Percentiles rank a stretch among this genome's conserved stretches.
Evolutionary conservation across 805 yeast genomes (phyloP).

Genomic region (Candida germanica): DNA sequence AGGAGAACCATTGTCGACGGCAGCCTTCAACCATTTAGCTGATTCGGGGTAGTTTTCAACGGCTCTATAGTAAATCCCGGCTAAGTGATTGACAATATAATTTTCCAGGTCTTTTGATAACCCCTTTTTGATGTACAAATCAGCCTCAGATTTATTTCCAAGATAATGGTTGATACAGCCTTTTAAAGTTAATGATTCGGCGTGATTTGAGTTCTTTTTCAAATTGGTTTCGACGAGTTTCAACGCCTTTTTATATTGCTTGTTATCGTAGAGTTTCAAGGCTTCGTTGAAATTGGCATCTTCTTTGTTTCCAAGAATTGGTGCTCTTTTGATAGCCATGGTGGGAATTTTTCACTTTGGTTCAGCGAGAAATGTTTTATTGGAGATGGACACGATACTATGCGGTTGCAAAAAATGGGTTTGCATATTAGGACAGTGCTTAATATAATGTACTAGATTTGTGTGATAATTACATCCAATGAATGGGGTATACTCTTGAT

Average conservation of each 20-base stretch:
- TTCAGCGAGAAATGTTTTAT: too few species aligned
- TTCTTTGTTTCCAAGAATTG: slow-evolving; percentile 53
- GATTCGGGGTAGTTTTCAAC: slow-evolving; percentile 72
- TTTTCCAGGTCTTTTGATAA: slow-evolving; percentile 55
- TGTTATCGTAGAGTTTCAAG: slow-evolving; percentile 73
- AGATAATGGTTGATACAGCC: slow-evolving; percentile 64
- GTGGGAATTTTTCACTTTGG: too few species aligned
- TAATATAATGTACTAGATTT: too few species aligned
- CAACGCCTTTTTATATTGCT: slow-evolving; percentile 83
- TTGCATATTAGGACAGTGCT: too few species aligned
- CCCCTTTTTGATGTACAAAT: slow-evolving; percentile 58
- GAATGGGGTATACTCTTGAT: too few species aligned
- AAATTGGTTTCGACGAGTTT: slow-evolving; percentile 71
- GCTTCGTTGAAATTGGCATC: slow-evolving; percentile 78
- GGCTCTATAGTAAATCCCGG: slow-evolving; percentile 78
- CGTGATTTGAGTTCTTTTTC: slow-evolving; percentile 71
- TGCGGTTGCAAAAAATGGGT: too few species aligned
- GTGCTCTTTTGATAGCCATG: slow-evolving; percentile 14
- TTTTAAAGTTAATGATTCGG: slow-evolving; percentile 81
- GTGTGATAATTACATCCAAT: too few species aligned
- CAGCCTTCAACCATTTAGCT: slow-evolving; percentile 69
- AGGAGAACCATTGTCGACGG: slow-evolving; percentile 72
- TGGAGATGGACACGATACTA: too few species aligned
- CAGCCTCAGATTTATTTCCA: slow-evolving; percentile 60
- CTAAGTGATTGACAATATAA: slow-evolving; percentile 76